Evolutionary conservation across 179 eudicot genomes (phyloP), one percentile per base, ranked within the genome.

Genomic region (Nepenthes alata): DNA sequence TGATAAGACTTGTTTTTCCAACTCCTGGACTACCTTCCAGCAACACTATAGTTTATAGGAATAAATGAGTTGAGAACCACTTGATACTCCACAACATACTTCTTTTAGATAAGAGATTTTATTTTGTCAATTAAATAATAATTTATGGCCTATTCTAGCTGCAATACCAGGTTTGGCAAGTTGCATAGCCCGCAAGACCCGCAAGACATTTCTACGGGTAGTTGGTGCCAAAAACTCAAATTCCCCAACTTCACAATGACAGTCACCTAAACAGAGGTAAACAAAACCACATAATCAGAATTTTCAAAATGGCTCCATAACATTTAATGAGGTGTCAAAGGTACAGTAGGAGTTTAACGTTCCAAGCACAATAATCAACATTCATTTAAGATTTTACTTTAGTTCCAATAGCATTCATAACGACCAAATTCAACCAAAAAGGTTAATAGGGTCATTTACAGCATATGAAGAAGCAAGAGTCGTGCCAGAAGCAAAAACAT

Each of bases 1-100:
- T 70, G 60, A 93, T 72, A 72, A 93, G 67, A 79, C 98, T 93
- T 70, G 98, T 93, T 71, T 93, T 93, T 44, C 98, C 98, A 59
- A 93, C 96, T 53, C 98, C 98, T 9, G 98, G 98, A 69, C 98
- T 93, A 65, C 98, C 98, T 80, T 93, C 98, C 81, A 93, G 61
- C 71, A 93, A 61, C 58, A 93, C 98, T 91, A 75, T 51, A 81
- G 44, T 60, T 55, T 63, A 49, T 37, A 41, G 10, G 35, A 71
- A 35, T 7, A 15, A 34, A 39, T 55, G 56, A 50, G 35, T 3
- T 12, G 9, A 49, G 38, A 58, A 50, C 25, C 25, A 25, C 8
- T 13, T 50, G 4, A 4, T 3, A 50, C 15, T 50, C 53, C 4
- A 11, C n/a, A 13, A 11, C 4, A 50, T 11, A 13, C 53, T 13